Evolutionary conservation across 2,329 filamentous ascomycete genomes (phyloP), one percentile per base, ranked within the genome.

Genomic region (Alternaria metachromatica): DNA sequence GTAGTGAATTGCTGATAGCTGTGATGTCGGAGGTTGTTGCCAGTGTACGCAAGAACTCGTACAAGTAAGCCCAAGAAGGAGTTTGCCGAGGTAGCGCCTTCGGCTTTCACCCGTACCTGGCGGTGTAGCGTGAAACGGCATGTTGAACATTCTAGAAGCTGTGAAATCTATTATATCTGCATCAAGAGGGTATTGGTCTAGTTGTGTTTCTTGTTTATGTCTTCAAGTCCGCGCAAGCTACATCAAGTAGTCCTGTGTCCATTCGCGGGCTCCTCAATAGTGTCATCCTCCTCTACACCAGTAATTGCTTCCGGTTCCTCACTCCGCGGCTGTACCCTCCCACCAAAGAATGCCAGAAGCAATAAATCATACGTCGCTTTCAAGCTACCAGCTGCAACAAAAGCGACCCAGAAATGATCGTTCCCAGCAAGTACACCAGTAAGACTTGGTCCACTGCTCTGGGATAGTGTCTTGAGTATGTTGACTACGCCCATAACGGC

Each of bases 401-500:
- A 81, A 3, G 80, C 79, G 6, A 81, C 72, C 80, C 80, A 80
- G 45, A 81, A 81, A 20, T 68, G 58, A 7, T 67, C 67, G 4
- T 64, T 63, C 2, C 74, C 76, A 7, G 79, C 80, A 26, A 81
- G 55, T 1, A 78, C n/a, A 8, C 80, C 80, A 8, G 79, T 81
- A 1, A 80, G 43, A 45, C 57, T 70, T 2, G 80, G 80, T 1
- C 80, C 79, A 13, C 65, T 60, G 44, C 75, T 77, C 58, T 80
- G 78, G 26, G 70, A 72, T 41, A 80, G 64, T 3, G 73, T 81
- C 60, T 80, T 80, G 30, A 80, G 56, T 26, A 80, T 78, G 23
- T 80, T 80, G 20, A 80, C 76, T 4, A 79, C 70, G n/a, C 79
- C 79, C 78, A 80, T 80, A 15, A 80, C 78, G 1, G 79, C 77